Evolutionary conservation across 306 rosid species (phyloP), one percentile per base, ranked within the genome.

Genomic region (Hippophae gyantsensis): DNA sequence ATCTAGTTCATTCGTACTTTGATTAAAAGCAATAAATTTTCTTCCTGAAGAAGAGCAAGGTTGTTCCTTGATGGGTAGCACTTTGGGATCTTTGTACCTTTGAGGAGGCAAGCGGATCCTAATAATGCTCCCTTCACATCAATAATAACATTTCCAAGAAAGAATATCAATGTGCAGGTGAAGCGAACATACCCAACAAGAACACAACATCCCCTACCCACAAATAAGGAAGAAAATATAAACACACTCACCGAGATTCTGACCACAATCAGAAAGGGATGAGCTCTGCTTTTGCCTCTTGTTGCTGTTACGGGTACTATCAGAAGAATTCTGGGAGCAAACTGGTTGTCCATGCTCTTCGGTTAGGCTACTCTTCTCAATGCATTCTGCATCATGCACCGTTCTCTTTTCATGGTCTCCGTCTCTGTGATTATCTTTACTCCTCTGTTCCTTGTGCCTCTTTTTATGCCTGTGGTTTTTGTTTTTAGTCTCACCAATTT

Each of bases 91-190:
- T 59, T 60, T 72, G 54, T 66, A 64, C 67, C 76, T 54, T 54
- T 72, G 76, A 10, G 54, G 62, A 27, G 72, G 72, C 67, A 72
- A 59, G 26, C 72, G 60, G 45, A 72, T 66, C 62, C 68, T 68
- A 32, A 73, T 26, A 45, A 67, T 46, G 65, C 61, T 67, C 42
- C 56, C 78, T 73, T 67, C 40, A 63, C 26, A 62, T 63, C 43
- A 44, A 57, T 66, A 65, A 65, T 66, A 66, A 67, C 44, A 73
- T 55, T 32, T 73, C 57, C 57, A 50, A 72, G 43, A 60, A 61
- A 66, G 53, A 66, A 49, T 48, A 68, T 73, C 69, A 73, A 72
- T 72, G 59, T 63, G 61, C 64, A 52, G 44, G 65, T 61, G 69
- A 73, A 55, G 59, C 60, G 49, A 72, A 58, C 62, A 65, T 67